Base-by-base conservation (phyloP, 768 basidiomycete species). In the Clitopilus passeckerianus region DNA sequence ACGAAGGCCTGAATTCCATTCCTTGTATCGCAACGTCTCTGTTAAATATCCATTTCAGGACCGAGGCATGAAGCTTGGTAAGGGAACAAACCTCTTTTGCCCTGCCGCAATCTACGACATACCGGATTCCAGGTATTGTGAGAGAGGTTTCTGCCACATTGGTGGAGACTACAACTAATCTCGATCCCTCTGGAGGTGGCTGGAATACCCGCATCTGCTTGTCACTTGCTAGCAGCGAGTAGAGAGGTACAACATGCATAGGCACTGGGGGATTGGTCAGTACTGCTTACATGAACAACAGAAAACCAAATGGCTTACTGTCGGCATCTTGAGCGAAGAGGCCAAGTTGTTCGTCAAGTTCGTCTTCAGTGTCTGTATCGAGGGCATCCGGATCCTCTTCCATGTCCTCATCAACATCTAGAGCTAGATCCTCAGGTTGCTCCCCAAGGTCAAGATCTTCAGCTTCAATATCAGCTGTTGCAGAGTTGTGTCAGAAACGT, bases 111-210 rank as follows among this genome's bases (percentile, higher is more conserved):
- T 99, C 96, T 27, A 99, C 86, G n/a, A 99, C 96, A 72, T 99
- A 99, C 15, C 92, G 90, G 66, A 99, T 95, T 6, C 91, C 92
- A 23, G 96, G 96, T 60, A 99, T 99, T 0, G 96, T 98, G 33
- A 98, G 77, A 6, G 96, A 97, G 0, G 96, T 98, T 71, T 98
- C 96, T 0, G 96, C 96, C 24, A 98, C 90, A 69, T 98, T 98
- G 1, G 96, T 98, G 1, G 96, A 86, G 5, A 99, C 88, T 15
- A 98, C 93, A 14, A 98, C 95, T 3, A 99, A 80, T 34, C 97
- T 90, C 60, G 79, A 75, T 5, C 88, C 91, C 5, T 78, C 72
- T 4, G 97, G 97, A 12, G 95, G 93, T 0, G 87, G 77, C 60
- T 87, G 76, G 69, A 99, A 99, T 1, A 98, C 95, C 18, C 80